phyloP scores from a whole-genome alignment of 129 eudicot species.

The Helianthus tuberosus region DNA sequence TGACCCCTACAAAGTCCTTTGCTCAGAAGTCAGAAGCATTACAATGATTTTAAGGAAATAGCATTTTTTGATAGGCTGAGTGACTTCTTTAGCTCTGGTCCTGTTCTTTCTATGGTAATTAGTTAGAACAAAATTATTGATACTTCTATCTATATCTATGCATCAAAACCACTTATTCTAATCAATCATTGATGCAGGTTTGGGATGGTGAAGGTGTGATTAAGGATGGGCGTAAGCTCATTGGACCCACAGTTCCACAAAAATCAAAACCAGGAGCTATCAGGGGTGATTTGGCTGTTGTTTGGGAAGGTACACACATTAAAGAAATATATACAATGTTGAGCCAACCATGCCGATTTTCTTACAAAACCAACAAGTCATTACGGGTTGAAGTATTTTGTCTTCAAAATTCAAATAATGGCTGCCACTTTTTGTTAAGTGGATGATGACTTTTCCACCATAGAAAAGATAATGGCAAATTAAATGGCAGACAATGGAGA shows the following conservation, averaged over 20 bases:
- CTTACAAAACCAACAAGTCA: no score
- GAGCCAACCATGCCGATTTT: no score
- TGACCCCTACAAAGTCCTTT: constrained; percentile 88
- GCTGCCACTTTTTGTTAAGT: no score
- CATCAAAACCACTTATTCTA: not conserved
- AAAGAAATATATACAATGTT: not conserved
- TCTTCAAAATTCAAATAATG: no score
- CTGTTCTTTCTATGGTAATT: constrained; percentile 93
- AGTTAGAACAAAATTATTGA: constrained; percentile 7
- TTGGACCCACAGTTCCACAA: constrained; percentile 98
- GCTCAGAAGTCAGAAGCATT: constrained; percentile 92
- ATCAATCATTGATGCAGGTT: constrained; percentile 60
- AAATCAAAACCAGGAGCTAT: constrained; percentile 99
- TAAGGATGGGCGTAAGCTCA: constrained; percentile 88
- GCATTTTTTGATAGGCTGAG: constrained; percentile 91
- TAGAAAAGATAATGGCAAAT: no score
- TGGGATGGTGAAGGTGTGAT: constrained; percentile 99
- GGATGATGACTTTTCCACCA: no score
- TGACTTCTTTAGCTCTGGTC: constrained; percentile 98
- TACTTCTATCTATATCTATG: not conserved
- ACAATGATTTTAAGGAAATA: constrained; percentile 89
- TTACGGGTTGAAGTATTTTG: no score
- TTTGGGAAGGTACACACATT: constrained; percentile 70
- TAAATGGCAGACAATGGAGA: no score
- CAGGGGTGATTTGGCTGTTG: constrained; percentile 97